Conservation (phyloP, 768 basidiomycete genomes). For the Amanita exitialis region DNA sequence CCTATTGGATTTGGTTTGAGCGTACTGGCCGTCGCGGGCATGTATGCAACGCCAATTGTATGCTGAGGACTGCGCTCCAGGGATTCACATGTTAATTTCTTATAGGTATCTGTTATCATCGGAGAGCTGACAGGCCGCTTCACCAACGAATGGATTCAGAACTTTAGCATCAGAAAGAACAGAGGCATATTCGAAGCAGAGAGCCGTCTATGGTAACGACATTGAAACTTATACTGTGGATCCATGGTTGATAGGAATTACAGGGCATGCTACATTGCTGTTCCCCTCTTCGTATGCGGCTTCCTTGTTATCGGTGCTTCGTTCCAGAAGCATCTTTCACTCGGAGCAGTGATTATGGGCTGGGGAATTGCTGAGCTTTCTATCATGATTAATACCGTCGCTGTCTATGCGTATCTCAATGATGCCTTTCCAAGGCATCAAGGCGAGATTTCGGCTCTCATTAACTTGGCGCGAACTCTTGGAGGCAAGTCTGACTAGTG, state of each 20-base stretch:
- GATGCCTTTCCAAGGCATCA: slow-evolving; percentile 20
- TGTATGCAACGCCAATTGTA: slow-evolving; percentile 48
- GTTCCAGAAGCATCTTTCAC: slow-evolving; percentile 2
- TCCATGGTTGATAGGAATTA: neutral
- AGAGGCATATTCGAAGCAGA: slow-evolving; percentile 53
- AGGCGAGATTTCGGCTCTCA: slow-evolving; percentile 54
- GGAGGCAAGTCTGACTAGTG: slow-evolving; percentile 25
- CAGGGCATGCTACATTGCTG: slow-evolving; percentile 52
- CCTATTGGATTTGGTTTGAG: slow-evolving; percentile 47
- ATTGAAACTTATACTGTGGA: neutral
- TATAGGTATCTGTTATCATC: slow-evolving; percentile 38
- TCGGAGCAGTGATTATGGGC: slow-evolving; percentile 3
- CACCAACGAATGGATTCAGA: slow-evolving; percentile 43
- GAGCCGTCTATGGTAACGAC: slow-evolving; percentile 42
- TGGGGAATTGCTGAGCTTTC: slow-evolving; percentile 51
- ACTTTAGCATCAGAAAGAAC: slow-evolving; percentile 33
- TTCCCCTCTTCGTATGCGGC: slow-evolving; percentile 1
- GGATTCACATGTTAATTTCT: neutral
- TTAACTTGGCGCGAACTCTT: slow-evolving; percentile 45
- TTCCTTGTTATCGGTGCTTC: neutral
- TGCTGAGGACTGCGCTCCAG: slow-evolving; percentile 8
- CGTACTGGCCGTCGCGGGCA: slow-evolving; percentile 39
- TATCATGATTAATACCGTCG: slow-evolving; percentile 52
- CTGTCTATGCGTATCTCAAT: slow-evolving; percentile 37
- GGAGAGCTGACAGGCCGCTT: slow-evolving; percentile 46